These are phyloP conservation scores for Pestalotiopsis sp. DNA, from an alignment of 2,329 filamentous ascomycete genomes.

Conservation along the genomic window DNA sequence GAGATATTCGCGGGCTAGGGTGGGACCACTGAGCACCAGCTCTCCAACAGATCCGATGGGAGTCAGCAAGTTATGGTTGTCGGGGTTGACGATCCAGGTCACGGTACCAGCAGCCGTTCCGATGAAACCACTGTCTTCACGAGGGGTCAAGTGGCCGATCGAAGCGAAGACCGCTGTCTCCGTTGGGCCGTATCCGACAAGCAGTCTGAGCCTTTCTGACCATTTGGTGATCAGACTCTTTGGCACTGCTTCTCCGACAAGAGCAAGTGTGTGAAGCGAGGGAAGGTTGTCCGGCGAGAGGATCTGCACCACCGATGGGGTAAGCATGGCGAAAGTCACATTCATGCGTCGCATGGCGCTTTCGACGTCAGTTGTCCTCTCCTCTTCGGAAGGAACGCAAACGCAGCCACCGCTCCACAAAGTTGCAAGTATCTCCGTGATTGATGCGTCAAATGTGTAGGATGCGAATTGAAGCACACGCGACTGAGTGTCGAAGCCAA, in stretches of 20 bases:
- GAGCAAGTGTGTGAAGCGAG: not conserved
- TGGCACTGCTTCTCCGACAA: constrained; percentile 8
- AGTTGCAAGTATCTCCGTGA: constrained; percentile 7
- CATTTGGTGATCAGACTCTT: constrained; percentile 6
- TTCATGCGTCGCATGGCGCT: not conserved
- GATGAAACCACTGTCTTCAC: constrained; percentile 22
- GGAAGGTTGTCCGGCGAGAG: constrained; percentile 4
- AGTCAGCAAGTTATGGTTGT: constrained; percentile 10
- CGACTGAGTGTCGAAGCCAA: not conserved
- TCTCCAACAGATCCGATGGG: constrained; percentile 21
- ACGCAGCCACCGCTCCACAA: constrained; percentile 8
- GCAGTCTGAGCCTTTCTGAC: not conserved
- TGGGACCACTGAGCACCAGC: constrained; percentile 18
- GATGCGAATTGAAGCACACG: constrained; percentile 13
- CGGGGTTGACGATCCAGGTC: constrained; percentile 15
- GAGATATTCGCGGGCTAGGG: constrained; percentile 32
- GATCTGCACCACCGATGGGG: constrained; percentile 3
- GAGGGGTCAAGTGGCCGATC: not conserved
- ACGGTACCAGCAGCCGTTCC: constrained; percentile 23
- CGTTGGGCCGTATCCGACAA: constrained; percentile 11
- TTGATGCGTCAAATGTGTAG: constrained; percentile 10
- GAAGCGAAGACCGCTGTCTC: constrained; percentile 8
- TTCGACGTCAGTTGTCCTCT: constrained; percentile 4
- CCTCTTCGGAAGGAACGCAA: constrained; percentile 10
- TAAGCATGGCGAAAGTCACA: constrained; percentile 6